Base-by-base conservation (phyloP, 345 rosid genomes). In the Diplotaxis tenuifolia region DNA sequence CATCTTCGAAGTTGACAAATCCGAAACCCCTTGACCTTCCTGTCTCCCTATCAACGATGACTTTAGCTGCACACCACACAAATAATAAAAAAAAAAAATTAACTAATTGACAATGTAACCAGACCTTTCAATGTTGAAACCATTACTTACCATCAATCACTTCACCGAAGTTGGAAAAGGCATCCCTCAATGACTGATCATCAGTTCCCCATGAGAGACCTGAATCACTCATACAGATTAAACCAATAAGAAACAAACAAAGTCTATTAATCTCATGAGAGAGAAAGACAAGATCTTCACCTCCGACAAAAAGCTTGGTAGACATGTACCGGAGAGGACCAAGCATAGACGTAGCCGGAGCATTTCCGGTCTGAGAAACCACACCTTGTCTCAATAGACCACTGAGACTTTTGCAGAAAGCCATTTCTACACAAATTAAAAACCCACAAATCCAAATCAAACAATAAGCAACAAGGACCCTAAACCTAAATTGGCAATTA, bases 21-120 rank as follows among this genome's bases (percentile, higher is more conserved):
- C 96, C 96, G 12, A 85, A 90, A 25, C 93, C 96, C 70, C 87
- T 82, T n/a, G 96, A 90, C 66, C 90, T 88, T 69, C 96, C 91
- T 6, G 83, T 31, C 4, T 86, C 91, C 77, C 93, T 88, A 67
- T 90, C 93, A 0, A 47, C 42, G 47, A 90, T 75, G 45, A 88
- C 83, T 72, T 60, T 86, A 1, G 89, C 96, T 88, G 85, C 29
- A n/a, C n/a, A n/a, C n/a, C n/a, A n/a, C n/a, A n/a, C n/a, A n/a
- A n/a, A n/a, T n/a, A n/a, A n/a, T n/a, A n/a, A n/a, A n/a, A n/a
- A n/a, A n/a, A n/a, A n/a, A n/a, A n/a, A n/a, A n/a, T n/a, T n/a
- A n/a, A n/a, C n/a, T n/a, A n/a, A n/a, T n/a, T n/a, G n/a, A n/a
- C n/a, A n/a, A n/a, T n/a, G n/a, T n/a, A n/a, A n/a, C n/a, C n/a